phyloP scores from a whole-genome alignment of 805 yeast species.

The Suhomyces xylopsoci region DNA sequence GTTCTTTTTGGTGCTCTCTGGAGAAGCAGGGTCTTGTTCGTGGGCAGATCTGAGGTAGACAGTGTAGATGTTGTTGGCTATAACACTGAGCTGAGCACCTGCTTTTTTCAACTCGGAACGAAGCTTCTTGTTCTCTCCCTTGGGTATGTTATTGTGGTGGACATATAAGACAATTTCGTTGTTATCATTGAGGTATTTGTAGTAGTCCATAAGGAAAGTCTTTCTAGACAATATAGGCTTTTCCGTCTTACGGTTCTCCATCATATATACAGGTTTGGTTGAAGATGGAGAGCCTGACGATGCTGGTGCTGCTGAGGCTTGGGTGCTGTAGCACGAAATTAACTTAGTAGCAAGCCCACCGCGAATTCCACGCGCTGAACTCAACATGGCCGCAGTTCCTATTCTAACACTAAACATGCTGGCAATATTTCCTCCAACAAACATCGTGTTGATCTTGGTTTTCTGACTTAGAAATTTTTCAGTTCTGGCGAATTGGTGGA shows the following conservation, averaged over 20 bases:
- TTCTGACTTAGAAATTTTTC: neutral
- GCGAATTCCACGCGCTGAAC: neutral
- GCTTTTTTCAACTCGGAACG: conserved; percentile 58
- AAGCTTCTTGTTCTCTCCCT: conserved; percentile 61
- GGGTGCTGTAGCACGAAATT: conserved; percentile 1
- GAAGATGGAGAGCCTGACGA: neutral
- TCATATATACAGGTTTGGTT: conserved; percentile 4
- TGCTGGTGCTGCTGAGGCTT: neutral
- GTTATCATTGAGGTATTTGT: conserved; percentile 64
- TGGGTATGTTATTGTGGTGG: conserved; percentile 80
- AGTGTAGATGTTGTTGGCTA: conserved; percentile 67
- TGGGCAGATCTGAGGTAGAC: conserved; percentile 72
- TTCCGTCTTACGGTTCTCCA: conserved; percentile 41
- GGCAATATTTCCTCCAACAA: neutral
- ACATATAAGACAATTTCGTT: conserved; percentile 71
- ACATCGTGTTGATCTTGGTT: neutral
- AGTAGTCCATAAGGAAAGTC: conserved; percentile 79
- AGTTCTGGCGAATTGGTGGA: neutral
- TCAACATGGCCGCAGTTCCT: neutral
- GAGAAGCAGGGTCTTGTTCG: conserved; percentile 71
- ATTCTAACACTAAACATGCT: neutral
- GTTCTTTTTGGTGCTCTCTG: conserved; percentile 45
- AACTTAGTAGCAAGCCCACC: neutral
- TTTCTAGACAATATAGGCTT: conserved; percentile 74
- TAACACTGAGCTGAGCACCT: conserved; percentile 69